Evolutionary conservation across 1,139 yeast genomes (phyloP), one percentile per base, ranked within the genome.

Genomic region (Yamadazyma triangularis): DNA sequence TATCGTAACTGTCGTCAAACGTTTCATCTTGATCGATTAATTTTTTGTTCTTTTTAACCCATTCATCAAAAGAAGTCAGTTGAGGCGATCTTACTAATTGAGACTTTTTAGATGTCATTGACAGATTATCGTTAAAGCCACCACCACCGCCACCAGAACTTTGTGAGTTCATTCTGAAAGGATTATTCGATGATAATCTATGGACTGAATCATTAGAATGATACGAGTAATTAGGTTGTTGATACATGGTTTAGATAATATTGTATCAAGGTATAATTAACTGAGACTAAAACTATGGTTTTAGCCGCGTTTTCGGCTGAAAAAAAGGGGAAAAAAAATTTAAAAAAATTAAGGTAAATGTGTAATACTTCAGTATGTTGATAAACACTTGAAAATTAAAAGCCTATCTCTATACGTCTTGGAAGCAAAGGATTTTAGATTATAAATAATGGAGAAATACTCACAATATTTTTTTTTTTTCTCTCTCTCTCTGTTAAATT

Each of bases 141-240:
- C 32, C 26, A 12, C 13, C 22, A 9, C 25, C 22, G 8, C 32
- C 25, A 23, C 29, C 26, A 40, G 33, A 21, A 13, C 34, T 23
- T 20, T 30, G 16, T 12, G 33, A 30, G 13, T 31, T 24, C 23
- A 40, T 52, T 40, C 84, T 64, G 51, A 77, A 77, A 13, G 84
- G 84, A 43, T 77, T 77, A 46, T 75, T 74, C 18, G 77, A 63
- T 10, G 81, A 74, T 39, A 73, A 64, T 33, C 79, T 65, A 45
- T 78, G 64, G 32, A 60, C 48, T 26, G 68, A 60, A 20, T 62
- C 66, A 4, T 60, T 42, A 4, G 70, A 62, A 22, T 53, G 44
- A 41, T 54, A 53, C 23, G 61, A 51, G 32, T 56, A 59, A 34
- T 58, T 58, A 14, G 66, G 66, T 44, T 64, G 72, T 43, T 59